Conservation (phyloP, 345 rosid species). For the Bruguiera gymnorhiza region DNA sequence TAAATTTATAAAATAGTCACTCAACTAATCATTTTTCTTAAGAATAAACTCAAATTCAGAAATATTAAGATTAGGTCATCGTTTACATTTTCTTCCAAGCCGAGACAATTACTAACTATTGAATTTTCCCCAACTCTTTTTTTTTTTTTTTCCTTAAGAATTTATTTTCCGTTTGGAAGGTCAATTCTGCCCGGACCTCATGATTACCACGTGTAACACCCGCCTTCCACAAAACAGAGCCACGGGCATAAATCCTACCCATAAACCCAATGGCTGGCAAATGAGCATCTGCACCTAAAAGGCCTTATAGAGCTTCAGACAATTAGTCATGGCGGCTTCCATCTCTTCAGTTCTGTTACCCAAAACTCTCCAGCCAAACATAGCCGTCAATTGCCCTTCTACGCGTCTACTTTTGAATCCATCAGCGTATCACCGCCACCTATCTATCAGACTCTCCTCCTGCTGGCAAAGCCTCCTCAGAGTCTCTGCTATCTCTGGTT, state of each 20-base stretch:
- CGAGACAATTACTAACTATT: too few relatives aligned
- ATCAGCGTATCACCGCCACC: constrained; percentile 6
- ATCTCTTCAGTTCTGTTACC: constrained; percentile 27
- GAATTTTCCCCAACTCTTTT: too few relatives aligned
- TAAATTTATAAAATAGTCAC: too few relatives aligned
- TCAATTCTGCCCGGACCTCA: background rate
- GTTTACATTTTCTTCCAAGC: too few relatives aligned
- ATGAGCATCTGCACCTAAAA: background rate
- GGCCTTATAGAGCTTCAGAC: background rate
- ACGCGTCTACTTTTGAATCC: constrained; percentile 3
- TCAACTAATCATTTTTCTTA: too few relatives aligned
- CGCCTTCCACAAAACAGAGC: constrained; percentile 29
- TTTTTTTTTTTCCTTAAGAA: too few relatives aligned
- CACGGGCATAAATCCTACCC: constrained; percentile 15
- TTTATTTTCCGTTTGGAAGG: background rate
- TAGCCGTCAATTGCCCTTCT: constrained; percentile 1
- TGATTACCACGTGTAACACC: constrained; percentile 36
- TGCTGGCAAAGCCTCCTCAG: constrained; percentile 23
- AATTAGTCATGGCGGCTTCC: constrained; percentile 39
- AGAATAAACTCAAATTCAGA: too few relatives aligned
- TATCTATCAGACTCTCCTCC: constrained; percentile 13
- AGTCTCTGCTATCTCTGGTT: constrained; percentile 53
- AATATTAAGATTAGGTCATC: too few relatives aligned
- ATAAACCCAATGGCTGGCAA: background rate
- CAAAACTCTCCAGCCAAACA: constrained; percentile 18